phyloP scores from a whole-genome alignment of 164 flowering plant genomes.

The Piper betle region DNA sequence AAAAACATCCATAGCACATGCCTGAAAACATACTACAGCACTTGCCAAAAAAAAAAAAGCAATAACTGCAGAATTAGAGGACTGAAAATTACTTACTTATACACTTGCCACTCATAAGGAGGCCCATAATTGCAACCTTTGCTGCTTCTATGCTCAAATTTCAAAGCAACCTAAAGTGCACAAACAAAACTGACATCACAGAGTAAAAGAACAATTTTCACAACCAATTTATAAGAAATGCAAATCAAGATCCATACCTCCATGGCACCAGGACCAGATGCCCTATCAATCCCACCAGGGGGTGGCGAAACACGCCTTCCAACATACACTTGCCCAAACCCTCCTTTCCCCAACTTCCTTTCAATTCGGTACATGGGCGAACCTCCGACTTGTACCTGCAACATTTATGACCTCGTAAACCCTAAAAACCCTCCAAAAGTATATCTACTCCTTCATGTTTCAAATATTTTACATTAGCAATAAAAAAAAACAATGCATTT shows the following conservation, averaged over 20 bases:
- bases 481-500: no score
- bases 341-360: conserved; percentile 82
- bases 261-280: conserved; percentile 43
- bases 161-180: conserved; percentile 57
- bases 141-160: conserved; percentile 77
- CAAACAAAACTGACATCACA: background rate
- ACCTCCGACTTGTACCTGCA: conserved; percentile 81
- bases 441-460: no score
- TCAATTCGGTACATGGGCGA: conserved; percentile 62
- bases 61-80: background rate
- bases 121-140: conserved; percentile 89
- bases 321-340: conserved; percentile 89
- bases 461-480: no score
- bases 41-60: background rate
- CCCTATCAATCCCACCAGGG: conserved; percentile 24
- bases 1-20: background rate
- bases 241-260: conserved; percentile 34
- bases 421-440: no score
- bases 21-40: background rate
- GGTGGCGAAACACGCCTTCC: conserved; percentile 45
- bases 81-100: conserved; percentile 32
- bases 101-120: conserved; percentile 87
- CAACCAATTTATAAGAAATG: background rate
- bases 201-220: background rate
- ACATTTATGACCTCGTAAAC: background rate